Evolutionary conservation across 106 monocot genomes (phyloP), one percentile per base, ranked within the genome.

Genomic region (Dendrobium catenatum): DNA sequence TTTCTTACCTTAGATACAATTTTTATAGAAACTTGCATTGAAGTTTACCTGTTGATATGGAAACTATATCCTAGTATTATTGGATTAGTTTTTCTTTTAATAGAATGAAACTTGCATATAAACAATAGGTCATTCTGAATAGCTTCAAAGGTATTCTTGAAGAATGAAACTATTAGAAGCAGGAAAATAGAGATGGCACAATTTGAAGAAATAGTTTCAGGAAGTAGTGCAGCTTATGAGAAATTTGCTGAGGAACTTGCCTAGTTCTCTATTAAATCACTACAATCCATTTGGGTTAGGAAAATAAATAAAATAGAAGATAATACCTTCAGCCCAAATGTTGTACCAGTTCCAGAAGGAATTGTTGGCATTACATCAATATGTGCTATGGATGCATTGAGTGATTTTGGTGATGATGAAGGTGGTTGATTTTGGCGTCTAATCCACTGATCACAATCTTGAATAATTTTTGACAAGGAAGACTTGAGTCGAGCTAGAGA

Each of bases 401-500:
- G 7, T 61, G 88, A 80, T 46, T 73, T 51, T 9, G 95, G 78
- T 70, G 91, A 89, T 42, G 90, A 84, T 59, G 87, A 74, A 44
- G 54, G 82, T 68, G 84, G 44, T 33, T 78, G 42, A 81, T 61
- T 82, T 82, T 88, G 90, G 64, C 84, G 84, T 84, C 87, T 93
- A 51, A 89, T 89, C 97, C 90, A 94, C 80, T 91, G 92, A 67
- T 95, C 97, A 78, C 87, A 98, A 76, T 98, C 97, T 93, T 98
- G 97, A 67, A 82, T 74, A 79, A 92, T 89, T 88, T 86, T 98
- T 79, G 92, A 87, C 80, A 98, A 79, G 19, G 94, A 86, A 81
- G 77, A 73, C 83, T 88, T 98, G 17, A 98, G 83, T 41, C 89
- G 82, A 80, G 85, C 97, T 98, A 90, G 46, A 85, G 89, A 40